These are phyloP conservation scores for Psilocybe sp. DNA, from an alignment of 768 basidiomycete genomes.

Conservation along the genomic window DNA sequence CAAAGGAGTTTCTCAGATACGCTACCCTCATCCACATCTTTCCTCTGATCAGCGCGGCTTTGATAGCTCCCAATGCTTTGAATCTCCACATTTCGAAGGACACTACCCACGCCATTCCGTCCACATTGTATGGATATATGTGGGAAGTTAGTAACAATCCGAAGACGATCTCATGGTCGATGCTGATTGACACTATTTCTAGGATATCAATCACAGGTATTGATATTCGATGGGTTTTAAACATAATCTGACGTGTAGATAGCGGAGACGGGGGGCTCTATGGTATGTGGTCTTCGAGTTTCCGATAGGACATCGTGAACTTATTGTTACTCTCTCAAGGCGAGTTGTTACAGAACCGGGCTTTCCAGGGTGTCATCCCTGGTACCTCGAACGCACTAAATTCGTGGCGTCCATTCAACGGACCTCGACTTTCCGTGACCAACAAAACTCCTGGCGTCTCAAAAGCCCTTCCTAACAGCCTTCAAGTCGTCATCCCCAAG, in stretches of 20 bases:
- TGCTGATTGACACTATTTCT: not conserved
- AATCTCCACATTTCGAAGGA: constrained; percentile 24
- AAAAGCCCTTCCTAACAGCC: constrained; percentile 49
- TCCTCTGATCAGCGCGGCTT: constrained; percentile 3
- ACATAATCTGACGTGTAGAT: not conserved
- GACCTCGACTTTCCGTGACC: constrained; percentile 32
- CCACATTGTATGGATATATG: constrained; percentile 32
- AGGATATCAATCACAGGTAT: constrained; percentile 33
- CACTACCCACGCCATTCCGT: constrained; percentile 25
- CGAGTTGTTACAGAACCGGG: constrained; percentile 52
- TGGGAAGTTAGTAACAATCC: constrained; percentile 24
- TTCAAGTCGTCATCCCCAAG: constrained; percentile 44
- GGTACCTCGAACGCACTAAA: constrained; percentile 42
- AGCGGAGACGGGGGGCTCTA: constrained; percentile 41
- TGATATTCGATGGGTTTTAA: not conserved
- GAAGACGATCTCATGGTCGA: no score
- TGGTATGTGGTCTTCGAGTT: constrained; percentile 16
- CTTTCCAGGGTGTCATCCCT: constrained; percentile 56
- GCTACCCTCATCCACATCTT: no score
- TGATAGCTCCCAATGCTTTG: constrained; percentile 26
- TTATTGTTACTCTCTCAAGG: constrained; percentile 10
- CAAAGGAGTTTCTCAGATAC: no score
- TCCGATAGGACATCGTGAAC: not conserved
- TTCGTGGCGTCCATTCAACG: constrained; percentile 44
- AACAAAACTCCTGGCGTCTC: constrained; percentile 46